Base-by-base conservation (phyloP, 208 protist species). In the Leishmania martiniquensis region DNA sequence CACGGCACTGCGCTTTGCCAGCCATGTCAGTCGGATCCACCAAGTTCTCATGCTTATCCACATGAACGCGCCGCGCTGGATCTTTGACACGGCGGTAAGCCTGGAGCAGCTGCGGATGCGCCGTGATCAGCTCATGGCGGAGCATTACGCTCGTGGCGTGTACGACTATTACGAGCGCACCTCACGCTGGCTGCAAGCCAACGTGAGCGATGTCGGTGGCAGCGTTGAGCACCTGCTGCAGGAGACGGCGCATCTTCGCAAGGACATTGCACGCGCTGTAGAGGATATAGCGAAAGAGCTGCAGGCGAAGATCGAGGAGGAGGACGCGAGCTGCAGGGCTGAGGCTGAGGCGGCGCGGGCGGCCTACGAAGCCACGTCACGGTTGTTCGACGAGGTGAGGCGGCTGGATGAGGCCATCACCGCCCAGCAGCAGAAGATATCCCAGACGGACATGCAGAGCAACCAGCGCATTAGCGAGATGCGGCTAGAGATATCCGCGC, bases 11-110 rank as follows among this genome's bases (percentile, higher is more conserved):
- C 75, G 75, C 52, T 95, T 97, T 68, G 84, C 90, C 22, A 84
- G 75, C 52, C 72, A 84, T n/a, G 70, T 97, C 60, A 73, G 78
- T 49, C 86, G 86, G 29, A 93, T 97, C 77, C 90, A 95, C 54
- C 93, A 97, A 70, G 88, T 95, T 34, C 88, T 95, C 29, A 92
- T 91, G 83, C 85, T 95, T 20, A 88, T 89, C 49, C 93, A 97
- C 84, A 92, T 95, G 77, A 84, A 90, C 49, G 85, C 90, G 20
- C 93, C 93, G 2, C 87, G 87, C 0, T 97, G 93, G 93, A 82
- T 97, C 32, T 87, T 93, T 52, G 93, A 97, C 44, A 86, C 91
- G 49, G 91, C 87, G 13, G 85, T 90, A 44, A 78, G 72, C 60
- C 69, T 97, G 0, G 89, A 94, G 82, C 78, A 85, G 60, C 85